Conservation (phyloP, 2,329 filamentous ascomycete species). For the Cytospora mali region DNA sequence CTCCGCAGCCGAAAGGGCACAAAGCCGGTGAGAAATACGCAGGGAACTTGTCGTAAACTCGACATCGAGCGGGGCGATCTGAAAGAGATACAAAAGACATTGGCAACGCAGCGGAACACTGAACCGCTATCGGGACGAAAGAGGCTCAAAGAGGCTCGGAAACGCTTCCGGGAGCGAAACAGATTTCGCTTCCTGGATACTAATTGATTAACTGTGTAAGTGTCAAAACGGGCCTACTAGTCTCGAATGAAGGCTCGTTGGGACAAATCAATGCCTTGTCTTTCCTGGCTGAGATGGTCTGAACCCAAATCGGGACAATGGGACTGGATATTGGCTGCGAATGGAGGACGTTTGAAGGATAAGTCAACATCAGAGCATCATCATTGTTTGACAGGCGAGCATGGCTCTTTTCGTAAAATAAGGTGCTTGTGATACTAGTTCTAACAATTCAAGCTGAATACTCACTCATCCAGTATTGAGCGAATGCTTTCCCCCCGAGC, state of each 20-base stretch:
- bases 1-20: not conserved
- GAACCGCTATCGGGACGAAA: not conserved
- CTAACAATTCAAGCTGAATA: not conserved
- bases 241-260: not conserved
- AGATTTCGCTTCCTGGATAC: not conserved
- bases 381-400: not conserved
- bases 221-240: too few species aligned
- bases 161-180: not conserved
- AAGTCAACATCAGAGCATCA: not conserved
- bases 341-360: not conserved
- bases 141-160: not conserved
- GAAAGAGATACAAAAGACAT: not conserved
- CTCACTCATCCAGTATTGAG: too few species aligned
- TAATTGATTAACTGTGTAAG: not conserved
- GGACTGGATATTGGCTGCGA: not conserved
- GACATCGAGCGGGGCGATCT: not conserved
- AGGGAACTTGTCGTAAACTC: not conserved
- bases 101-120: not conserved
- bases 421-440: not conserved
- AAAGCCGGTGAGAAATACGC: not conserved
- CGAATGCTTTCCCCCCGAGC: not conserved
- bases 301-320: not conserved
- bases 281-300: not conserved
- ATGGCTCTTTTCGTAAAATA: not conserved
- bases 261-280: not conserved